Evolutionary conservation across 352 stramenopile species (phyloP), one percentile per base, ranked within the genome.

Genomic region (Phytopythium litorale): DNA sequence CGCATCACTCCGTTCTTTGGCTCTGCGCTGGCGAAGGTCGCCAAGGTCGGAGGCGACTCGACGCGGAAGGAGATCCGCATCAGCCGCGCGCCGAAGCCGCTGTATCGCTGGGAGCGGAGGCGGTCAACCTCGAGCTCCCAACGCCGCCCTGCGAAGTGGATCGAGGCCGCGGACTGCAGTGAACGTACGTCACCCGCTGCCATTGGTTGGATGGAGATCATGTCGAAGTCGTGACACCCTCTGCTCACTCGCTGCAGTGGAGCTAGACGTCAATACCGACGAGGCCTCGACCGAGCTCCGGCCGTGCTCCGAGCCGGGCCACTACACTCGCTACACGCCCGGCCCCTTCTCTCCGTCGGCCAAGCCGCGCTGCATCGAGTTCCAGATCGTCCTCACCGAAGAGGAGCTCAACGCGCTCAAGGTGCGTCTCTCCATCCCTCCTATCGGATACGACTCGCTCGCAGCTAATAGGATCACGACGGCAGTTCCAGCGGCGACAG

Each of bases 371-470:
- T 52, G 32, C 21, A 78, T 88, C 32, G 76, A 88, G 51, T 84
- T 87, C 56, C 75, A 88, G 60, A 66, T 88, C 54, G 66, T 88
- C 25, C 65, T 88, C 37, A 88, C 76, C 1, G 75, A 85, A 64
- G 73, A 79, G 12, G 79, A 88, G 60, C 56, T 85, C 62, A 76
- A 84, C 48, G 57, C 73, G 13, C 69, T 88, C 43, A 88, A 87
- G 67, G 79, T 88, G 65, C 32, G 50, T 30, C 19, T 25, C 21
- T 18, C 32, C 11, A 0, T 18, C 21, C 9, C 42, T 25, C 7
- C 12, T 43, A 18, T 11, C 12, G 5, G 6, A 43, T 13, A 3
- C 15, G 37, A 43, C 15, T 43, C 8, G 37, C 13, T 19, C n/a
- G 7, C 8, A 13, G 5, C 43, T 50, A 23, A 50, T 8, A 18